phyloP scores from a whole-genome alignment of 192 early-diverging fungal genomes.

The Linnemannia exigua region DNA sequence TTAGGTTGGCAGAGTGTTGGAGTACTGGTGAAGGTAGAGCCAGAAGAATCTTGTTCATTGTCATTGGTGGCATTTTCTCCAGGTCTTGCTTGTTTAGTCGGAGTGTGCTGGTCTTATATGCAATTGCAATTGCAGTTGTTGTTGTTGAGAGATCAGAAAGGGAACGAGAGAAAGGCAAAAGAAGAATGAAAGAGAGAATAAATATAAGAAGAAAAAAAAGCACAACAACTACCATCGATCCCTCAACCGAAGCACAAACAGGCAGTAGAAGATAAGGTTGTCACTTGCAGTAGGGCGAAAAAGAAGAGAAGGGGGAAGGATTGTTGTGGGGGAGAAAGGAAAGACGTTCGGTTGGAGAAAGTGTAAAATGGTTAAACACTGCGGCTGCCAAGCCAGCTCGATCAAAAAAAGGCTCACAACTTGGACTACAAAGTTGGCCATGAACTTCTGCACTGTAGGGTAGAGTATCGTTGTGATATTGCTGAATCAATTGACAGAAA shows the following conservation, averaged over 20 bases:
- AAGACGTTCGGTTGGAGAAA: not conserved
- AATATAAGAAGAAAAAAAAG: not conserved
- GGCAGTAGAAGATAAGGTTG: not conserved
- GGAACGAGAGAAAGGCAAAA: not conserved
- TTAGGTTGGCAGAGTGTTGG: slow-evolving; percentile 44
- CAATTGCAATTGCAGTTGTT: not conserved
- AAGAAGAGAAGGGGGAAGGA: not conserved
- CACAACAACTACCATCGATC: no score
- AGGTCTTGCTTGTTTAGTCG: not conserved
- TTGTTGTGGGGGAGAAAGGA: not conserved
- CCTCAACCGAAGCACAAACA: not conserved
- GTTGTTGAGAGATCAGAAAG: not conserved
- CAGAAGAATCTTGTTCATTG: slow-evolving; percentile 54
- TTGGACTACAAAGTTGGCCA: not conserved
- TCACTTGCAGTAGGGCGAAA: not conserved
- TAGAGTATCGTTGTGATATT: no score
- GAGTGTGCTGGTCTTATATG: not conserved
- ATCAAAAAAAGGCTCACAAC: not conserved
- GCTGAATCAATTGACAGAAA: no score
- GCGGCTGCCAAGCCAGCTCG: not conserved
- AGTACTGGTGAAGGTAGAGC: slow-evolving; percentile 35
- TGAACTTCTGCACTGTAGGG: not conserved
- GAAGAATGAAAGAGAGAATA: not conserved
- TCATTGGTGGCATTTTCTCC: slow-evolving; percentile 30
- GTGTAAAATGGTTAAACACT: not conserved